A percentile compares a stretch with the other conserved stretches of the same genome.
These are phyloP conservation scores for Yarrowia sp. DNA, from an alignment of 805 yeast genomes.

Conservation along the genomic window DNA sequence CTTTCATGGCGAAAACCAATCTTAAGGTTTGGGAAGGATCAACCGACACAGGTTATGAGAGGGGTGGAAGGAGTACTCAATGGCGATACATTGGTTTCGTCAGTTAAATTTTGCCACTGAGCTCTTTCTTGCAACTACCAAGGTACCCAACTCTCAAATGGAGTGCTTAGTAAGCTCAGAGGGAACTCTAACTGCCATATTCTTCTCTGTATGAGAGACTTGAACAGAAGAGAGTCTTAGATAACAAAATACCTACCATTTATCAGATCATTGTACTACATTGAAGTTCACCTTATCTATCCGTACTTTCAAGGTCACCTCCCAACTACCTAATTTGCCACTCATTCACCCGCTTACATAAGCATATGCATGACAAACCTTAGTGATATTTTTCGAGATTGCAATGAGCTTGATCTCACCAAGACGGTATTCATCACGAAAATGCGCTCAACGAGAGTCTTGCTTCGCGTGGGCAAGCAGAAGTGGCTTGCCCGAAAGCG, in stretches of 20 bases:
- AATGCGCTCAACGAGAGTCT: constrained; percentile 21
- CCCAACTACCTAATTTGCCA: not conserved
- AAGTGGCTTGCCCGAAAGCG: too few species aligned
- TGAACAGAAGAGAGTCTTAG: too few species aligned
- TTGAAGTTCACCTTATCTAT: too few species aligned
- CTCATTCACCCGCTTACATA: not conserved
- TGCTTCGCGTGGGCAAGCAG: not conserved
- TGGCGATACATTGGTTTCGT: too few species aligned
- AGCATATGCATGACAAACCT: constrained; percentile 1
- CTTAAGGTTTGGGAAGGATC: constrained; percentile 17
- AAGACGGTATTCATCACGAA: not conserved
- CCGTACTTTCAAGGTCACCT: too few species aligned
- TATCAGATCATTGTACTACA: too few species aligned
- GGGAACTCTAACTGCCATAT: not conserved
- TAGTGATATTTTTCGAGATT: not conserved
- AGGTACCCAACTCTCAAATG: not conserved
- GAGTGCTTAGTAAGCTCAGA: not conserved
- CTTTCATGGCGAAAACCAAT: constrained; percentile 27
- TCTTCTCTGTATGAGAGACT: too few species aligned
- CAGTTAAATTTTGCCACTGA: too few species aligned
- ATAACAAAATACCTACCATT: too few species aligned
- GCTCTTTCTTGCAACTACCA: not conserved
- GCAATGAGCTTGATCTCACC: not conserved
- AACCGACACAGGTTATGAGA: constrained; percentile 23
- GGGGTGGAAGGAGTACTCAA: too few species aligned